These are phyloP conservation scores for Sporothrix variecibatus DNA, from an alignment of 2,329 filamentous ascomycete genomes.

Conservation along the genomic window DNA sequence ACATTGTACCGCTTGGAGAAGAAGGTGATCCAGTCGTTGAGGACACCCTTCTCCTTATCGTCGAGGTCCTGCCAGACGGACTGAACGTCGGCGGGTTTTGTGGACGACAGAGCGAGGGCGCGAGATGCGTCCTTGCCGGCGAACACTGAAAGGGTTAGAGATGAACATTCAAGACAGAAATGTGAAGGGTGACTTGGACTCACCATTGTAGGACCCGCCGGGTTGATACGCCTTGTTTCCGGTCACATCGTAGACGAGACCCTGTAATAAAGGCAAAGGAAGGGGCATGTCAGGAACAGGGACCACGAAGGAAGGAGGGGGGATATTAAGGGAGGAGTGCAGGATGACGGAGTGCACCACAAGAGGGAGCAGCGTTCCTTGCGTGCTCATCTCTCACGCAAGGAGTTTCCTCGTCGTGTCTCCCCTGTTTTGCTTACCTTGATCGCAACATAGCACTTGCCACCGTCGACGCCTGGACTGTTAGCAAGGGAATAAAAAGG, in stretches of 20 bases:
- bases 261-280: constrained; percentile 51
- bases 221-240: constrained; percentile 85
- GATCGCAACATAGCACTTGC: constrained; percentile 68
- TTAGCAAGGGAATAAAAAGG: neutral
- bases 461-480: constrained; percentile 61
- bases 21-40: constrained; percentile 94
- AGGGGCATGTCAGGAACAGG: neutral
- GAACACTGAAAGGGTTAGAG: constrained; percentile 65
- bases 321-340: neutral
- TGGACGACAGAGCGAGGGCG: constrained; percentile 81
- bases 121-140: constrained; percentile 95
- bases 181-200: constrained; percentile 34
- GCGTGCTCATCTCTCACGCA: neutral
- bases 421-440: constrained; percentile 50
- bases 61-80: constrained; percentile 81
- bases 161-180: neutral
- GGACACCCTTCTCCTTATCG: constrained; percentile 80
- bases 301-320: neutral
- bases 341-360: neutral
- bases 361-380: neutral
- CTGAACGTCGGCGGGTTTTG: constrained; percentile 79
- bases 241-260: constrained; percentile 90
- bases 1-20: constrained; percentile 97
- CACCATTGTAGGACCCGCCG: constrained; percentile 83
- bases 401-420: neutral